Conservation (phyloP, 371 early-diverging fungal genomes). For the Mucor sp. region DNA sequence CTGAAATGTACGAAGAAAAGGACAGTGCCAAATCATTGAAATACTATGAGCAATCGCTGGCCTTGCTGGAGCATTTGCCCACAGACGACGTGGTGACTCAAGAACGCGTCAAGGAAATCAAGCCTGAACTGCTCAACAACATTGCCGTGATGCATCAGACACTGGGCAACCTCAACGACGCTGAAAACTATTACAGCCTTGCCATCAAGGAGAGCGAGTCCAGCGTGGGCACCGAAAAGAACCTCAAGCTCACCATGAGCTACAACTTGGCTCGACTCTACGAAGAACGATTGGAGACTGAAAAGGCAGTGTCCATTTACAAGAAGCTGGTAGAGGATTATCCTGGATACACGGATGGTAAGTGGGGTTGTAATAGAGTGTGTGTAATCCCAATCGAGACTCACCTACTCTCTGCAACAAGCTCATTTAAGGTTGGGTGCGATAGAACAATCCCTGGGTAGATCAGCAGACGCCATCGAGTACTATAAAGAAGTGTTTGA, state of each 20-base stretch:
- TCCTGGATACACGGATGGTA: constrained; percentile 75
- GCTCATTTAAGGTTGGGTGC: constrained; percentile 79
- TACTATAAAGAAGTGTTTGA: constrained; percentile 67
- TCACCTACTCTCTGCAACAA: constrained; percentile 1
- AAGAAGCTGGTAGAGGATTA: constrained; percentile 59
- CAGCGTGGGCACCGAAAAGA: constrained; percentile 14
- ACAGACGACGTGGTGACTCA: constrained; percentile 23
- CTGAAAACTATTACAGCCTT: constrained; percentile 38
- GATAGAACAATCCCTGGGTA: constrained; percentile 57
- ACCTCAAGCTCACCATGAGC: constrained; percentile 57
- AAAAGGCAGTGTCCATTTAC: constrained; percentile 71
- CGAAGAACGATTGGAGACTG: constrained; percentile 64
- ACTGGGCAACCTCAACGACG: constrained; percentile 39
- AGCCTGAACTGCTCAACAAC: constrained; percentile 81
- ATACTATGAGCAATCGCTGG: constrained; percentile 42
- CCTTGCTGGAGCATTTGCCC: constrained; percentile 19
- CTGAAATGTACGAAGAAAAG: constrained; percentile 62
- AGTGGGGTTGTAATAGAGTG: no score
- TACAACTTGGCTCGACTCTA: constrained; percentile 86
- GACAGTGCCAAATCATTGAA: constrained; percentile 53
- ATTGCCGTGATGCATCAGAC: constrained; percentile 75
- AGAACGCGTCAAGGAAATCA: constrained; percentile 37
- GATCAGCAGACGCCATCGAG: constrained; percentile 62
- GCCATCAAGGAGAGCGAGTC: constrained; percentile 42
- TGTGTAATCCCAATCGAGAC: no score